Percentiles rank a stretch among this genome's conserved stretches.
Evolutionary conservation across 257 asterid species (phyloP).

Genomic region (Penstemon newberryi): DNA sequence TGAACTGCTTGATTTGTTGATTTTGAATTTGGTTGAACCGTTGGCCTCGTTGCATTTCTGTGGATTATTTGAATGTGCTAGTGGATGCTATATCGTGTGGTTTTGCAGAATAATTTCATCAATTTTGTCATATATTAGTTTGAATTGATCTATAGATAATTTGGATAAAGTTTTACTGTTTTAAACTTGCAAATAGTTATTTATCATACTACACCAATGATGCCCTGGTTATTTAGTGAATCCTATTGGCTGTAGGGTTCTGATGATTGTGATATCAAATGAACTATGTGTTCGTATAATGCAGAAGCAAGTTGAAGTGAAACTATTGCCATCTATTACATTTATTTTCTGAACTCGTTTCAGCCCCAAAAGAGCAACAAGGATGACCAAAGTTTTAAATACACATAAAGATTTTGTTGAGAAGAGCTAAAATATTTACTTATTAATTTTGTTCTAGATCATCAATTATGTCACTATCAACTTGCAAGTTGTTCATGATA

Average conservation of each 20-base stretch:
- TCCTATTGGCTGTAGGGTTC: neutral
- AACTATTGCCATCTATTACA: neutral
- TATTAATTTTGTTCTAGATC: neutral
- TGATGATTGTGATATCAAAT: neutral
- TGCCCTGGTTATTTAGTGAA: neutral
- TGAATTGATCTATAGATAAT: neutral
- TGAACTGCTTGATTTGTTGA: slow-evolving; percentile 20
- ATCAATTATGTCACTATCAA: too few relatives aligned
- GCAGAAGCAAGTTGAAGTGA: neutral
- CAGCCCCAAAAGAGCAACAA: neutral
- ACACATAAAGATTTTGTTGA: neutral
- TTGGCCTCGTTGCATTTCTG: neutral
- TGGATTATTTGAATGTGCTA: slow-evolving; percentile 18
- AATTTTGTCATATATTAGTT: neutral
- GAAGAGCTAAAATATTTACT: neutral
- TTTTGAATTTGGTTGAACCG: slow-evolving; percentile 15
- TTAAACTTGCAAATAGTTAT: neutral
- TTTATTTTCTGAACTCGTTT: neutral
- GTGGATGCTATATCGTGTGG: neutral
- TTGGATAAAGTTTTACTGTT: neutral
- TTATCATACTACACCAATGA: neutral
- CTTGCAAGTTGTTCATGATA: neutral
- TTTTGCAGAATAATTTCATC: neutral
- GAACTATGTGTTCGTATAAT: neutral
- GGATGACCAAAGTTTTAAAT: neutral